These are phyloP conservation scores for Sutorius eximius DNA, from an alignment of 1,284 basidiomycete species.

Conservation along the genomic window DNA sequence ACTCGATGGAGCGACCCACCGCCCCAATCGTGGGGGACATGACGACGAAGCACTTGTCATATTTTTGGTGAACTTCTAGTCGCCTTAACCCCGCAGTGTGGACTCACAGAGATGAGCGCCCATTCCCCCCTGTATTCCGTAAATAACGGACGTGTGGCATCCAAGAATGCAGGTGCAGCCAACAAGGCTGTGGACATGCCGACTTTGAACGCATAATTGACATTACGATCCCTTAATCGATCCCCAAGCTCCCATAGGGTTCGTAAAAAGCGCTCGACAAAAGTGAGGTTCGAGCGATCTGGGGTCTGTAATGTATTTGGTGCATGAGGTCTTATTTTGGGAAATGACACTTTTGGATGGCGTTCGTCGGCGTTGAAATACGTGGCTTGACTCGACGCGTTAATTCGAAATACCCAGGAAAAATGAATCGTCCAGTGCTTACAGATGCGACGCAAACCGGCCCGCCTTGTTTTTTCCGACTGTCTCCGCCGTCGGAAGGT, in stretches of 20 bases:
- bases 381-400: conserved; percentile 47
- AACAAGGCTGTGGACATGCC: conserved; percentile 80
- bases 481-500: conserved; percentile 15
- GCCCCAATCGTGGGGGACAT: conserved; percentile 88
- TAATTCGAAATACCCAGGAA: conserved; percentile 9
- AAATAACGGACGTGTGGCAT: conserved; percentile 75
- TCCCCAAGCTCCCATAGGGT: conserved; percentile 76
- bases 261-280: conserved; percentile 63
- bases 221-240: conserved; percentile 70
- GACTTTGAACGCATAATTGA: conserved; percentile 88
- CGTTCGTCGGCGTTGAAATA: conserved; percentile 59
- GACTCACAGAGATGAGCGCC: conserved; percentile 84
- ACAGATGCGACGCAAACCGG: conserved; percentile 43
- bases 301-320: conserved; percentile 86
- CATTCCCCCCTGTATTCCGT: conserved; percentile 87
- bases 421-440: conserved; percentile 22
- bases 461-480: conserved; percentile 13
- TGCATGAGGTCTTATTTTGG: conserved; percentile 78
- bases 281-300: conserved; percentile 53
- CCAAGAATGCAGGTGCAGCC: conserved; percentile 85
- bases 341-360: conserved; percentile 70
- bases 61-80: conserved; percentile 8
- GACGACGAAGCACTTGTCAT: conserved; percentile 75
- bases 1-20: conserved; percentile 43
- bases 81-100: conserved; percentile 7